Evolutionary conservation across 805 yeast genomes (phyloP), one percentile per base, ranked within the genome.

Genomic region (Wickerhamomyces ciferrii): DNA sequence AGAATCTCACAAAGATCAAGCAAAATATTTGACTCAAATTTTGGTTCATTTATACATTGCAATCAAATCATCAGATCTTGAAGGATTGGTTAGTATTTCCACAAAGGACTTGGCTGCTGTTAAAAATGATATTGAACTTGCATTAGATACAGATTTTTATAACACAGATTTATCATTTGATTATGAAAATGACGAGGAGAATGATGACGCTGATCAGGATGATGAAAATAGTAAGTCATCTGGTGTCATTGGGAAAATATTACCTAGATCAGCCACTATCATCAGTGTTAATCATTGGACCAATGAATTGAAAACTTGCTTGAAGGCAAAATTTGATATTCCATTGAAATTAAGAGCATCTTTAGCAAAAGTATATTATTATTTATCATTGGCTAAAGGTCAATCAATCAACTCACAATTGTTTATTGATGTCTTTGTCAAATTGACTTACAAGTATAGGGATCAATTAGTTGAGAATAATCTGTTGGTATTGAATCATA

Each of bases 251-350:
- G 82, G 84, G 48, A 82, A 81, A 52, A 74, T 80, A 10, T 73
- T 83, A 1, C 79, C 85, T 2, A 74, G 76, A 53, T 79, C 88
- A 1, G 85, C 94, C 0, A 79, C 94, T 0, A 83, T 87, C 7
- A 81, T 86, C 7, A 76, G 83, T 40, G 84, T 89, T 8, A 75
- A 83, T 44, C 87, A 84, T 48, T 91, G 97, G 96, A 84, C 97
- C 0, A 82, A 84, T 45, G 97, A 90, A 61, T 72, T 92, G 51
- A 76, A 79, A 43, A 83, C 84, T 37, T 84, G 96, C 78, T 62
- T 89, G 45, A 78, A 77, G 54, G 83, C 85, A 80, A 87, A 87
- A 55, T 81, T 85, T 56, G 85, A 84, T 44, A 74, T 92, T 68
- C 97, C 99, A 0, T 55, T 88, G 13, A 53, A 71, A 2, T 64